A percentile compares a stretch with the other conserved stretches of the same genome.
These are phyloP conservation scores for Vigna reflexopilosa DNA, from an alignment of 306 rosid species.

Conservation along the genomic window DNA sequence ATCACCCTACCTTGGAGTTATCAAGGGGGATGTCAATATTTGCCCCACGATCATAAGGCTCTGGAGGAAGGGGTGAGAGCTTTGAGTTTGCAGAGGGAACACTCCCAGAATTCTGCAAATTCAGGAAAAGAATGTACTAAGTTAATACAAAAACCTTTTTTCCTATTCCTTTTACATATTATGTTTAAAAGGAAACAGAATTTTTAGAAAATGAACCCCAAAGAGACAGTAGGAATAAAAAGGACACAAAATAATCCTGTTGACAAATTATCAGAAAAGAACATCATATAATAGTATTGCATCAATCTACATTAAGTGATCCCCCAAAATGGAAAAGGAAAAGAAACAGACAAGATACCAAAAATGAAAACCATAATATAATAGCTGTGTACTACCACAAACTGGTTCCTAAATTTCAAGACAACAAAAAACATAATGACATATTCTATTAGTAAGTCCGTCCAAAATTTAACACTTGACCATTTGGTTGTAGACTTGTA, in stretches of 20 bases:
- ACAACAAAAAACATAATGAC: too few relatives aligned
- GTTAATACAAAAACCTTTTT: conserved; percentile 13
- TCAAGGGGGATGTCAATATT: conserved; percentile 78
- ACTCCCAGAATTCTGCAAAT: conserved; percentile 62
- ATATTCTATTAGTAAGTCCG: too few relatives aligned
- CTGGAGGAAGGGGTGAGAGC: conserved; percentile 84
- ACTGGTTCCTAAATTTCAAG: neutral
- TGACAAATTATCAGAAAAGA: conserved; percentile 11
- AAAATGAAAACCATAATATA: neutral
- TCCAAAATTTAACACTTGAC: neutral
- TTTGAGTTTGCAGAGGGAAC: conserved; percentile 68
- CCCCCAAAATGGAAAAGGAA: conserved; percentile 28
- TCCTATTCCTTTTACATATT: neutral
- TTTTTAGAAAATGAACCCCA: conserved; percentile 9
- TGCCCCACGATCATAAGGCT: conserved; percentile 81
- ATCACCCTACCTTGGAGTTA: conserved; percentile 56
- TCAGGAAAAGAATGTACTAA: conserved; percentile 26
- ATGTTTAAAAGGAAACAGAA: conserved; percentile 35
- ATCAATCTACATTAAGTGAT: conserved; percentile 17
- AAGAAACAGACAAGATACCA: conserved; percentile 11
- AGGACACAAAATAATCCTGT: conserved; percentile 17
- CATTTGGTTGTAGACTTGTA: conserved; percentile 14
- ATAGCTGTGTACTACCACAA: conserved; percentile 15
- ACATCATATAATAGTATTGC: neutral
- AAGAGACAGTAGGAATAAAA: neutral